These are phyloP conservation scores for Babesia bigemina DNA, from an alignment of 169 alveolate genomes.

Conservation along the genomic window DNA sequence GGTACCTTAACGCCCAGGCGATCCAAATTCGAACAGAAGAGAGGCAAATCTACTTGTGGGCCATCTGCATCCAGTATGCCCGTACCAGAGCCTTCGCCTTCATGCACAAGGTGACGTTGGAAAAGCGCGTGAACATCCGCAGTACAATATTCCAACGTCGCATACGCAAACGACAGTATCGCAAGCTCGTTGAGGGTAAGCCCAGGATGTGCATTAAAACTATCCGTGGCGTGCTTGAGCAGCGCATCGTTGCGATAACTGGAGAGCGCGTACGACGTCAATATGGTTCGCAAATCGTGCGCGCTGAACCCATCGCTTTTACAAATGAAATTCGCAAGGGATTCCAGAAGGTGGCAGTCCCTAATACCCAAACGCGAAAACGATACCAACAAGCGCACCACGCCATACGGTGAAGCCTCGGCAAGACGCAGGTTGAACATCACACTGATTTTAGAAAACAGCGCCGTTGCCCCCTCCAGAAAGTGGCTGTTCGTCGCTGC, in stretches of 20 bases:
- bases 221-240: conserved; percentile 38
- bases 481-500: conserved; percentile 7
- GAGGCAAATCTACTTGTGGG: conserved; percentile 19
- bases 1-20: conserved; percentile 31
- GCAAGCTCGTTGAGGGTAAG: conserved; percentile 47
- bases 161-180: conserved; percentile 50
- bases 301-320: conserved; percentile 24
- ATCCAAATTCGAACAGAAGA: conserved; percentile 42
- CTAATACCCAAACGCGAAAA: conserved; percentile 58
- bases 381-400: conserved; percentile 47
- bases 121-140: conserved; percentile 34
- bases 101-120: conserved; percentile 12
- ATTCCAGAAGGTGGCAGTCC: conserved; percentile 32
- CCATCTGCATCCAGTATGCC: not conserved
- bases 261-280: conserved; percentile 43
- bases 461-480: not conserved
- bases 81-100: not conserved
- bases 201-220: conserved; percentile 8
- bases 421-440: conserved; percentile 60
- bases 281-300: conserved; percentile 45
- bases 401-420: conserved; percentile 53
- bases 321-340: conserved; percentile 33
- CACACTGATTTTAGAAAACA: conserved; percentile 56
- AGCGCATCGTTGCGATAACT: conserved; percentile 12
- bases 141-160: conserved; percentile 20